These are phyloP conservation scores for Aspergillus melleus DNA, from an alignment of 2,329 filamentous ascomycete genomes.

Conservation along the genomic window DNA sequence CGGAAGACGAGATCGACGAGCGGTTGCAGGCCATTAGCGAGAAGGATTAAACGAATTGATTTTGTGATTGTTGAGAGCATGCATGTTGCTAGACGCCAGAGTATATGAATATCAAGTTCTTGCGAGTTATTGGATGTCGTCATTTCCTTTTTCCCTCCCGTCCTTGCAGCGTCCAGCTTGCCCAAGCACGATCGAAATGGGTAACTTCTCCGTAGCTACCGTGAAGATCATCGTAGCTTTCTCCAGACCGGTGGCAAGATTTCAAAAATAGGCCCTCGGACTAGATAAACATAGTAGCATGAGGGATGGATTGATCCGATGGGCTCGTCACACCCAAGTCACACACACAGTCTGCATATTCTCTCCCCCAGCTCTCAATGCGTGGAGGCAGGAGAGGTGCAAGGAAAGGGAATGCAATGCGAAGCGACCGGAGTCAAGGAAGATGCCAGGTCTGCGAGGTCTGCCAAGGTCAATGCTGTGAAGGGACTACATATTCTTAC, in stretches of 20 bases:
- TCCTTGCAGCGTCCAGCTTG: neutral
- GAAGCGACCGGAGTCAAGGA: neutral
- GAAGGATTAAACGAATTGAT: slow-evolving; percentile 71
- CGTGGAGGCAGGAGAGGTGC: too few species aligned
- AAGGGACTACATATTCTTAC: neutral
- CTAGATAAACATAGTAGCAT: neutral
- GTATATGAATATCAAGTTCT: slow-evolving; percentile 21
- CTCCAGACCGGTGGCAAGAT: slow-evolving; percentile 4
- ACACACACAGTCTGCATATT: neutral
- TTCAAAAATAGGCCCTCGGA: neutral
- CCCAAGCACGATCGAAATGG: neutral
- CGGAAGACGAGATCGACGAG: slow-evolving; percentile 97
- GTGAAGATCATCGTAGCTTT: neutral
- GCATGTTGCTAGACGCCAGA: slow-evolving; percentile 23
- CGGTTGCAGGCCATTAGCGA: slow-evolving; percentile 96
- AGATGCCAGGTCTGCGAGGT: neutral
- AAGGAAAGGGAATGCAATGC: neutral
- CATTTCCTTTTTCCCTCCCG: neutral
- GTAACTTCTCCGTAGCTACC: neutral
- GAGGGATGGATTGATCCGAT: neutral
- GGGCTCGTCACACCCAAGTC: neutral
- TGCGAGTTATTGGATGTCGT: slow-evolving; percentile 1
- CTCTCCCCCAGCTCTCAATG: too few species aligned
- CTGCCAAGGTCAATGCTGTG: neutral
- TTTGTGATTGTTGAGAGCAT: slow-evolving; percentile 14